Base-by-base conservation (phyloP, 805 yeast genomes). In the Candida oleophila region DNA sequence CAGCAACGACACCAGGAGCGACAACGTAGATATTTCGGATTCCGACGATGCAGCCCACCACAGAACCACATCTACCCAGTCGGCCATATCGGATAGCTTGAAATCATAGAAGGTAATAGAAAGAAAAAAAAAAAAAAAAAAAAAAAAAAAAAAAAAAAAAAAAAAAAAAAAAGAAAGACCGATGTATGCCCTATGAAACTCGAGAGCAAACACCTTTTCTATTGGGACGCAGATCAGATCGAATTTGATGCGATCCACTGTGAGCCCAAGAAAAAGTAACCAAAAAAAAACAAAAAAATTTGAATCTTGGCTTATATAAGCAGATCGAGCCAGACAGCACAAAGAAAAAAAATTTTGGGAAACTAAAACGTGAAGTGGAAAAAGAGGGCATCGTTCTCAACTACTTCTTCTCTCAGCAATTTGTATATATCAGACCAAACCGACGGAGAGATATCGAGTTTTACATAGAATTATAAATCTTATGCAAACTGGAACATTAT, bases 21-120 rank as follows among this genome's bases (percentile, higher is more conserved):
- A 46, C 36, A 49, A 50, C 40, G 15, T 15, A 18, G 38, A 52
- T 22, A 41, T 34, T 33, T 42, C 49, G 43, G 47, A 45, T 32
- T 47, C 49, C 15, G 44, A 25, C 30, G n/a, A n/a, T n/a, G n/a
- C n/a, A n/a, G n/a, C n/a, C n/a, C n/a, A n/a, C n/a, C n/a, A n/a
- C n/a, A n/a, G n/a, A n/a, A n/a, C n/a, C n/a, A n/a, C n/a, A 18
- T 19, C 38, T 7, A 34, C 68, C 16, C 59, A 65, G 3, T 47
- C 62, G 43, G 50, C 64, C 28, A 71, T 68, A 4, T 62, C 68
- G 21, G 68, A 65, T 44, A 48, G 65, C 14, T 52, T 65, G 15
- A 42, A 64, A 41, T 15, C 21, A 4, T 36, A 20, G 22, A 15
- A 9, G 21, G 21, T 11, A 18, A 12, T 34, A n/a, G 12, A 34